Base-by-base conservation (phyloP, 768 basidiomycete species). In the Cyclocybe cylindracea region DNA sequence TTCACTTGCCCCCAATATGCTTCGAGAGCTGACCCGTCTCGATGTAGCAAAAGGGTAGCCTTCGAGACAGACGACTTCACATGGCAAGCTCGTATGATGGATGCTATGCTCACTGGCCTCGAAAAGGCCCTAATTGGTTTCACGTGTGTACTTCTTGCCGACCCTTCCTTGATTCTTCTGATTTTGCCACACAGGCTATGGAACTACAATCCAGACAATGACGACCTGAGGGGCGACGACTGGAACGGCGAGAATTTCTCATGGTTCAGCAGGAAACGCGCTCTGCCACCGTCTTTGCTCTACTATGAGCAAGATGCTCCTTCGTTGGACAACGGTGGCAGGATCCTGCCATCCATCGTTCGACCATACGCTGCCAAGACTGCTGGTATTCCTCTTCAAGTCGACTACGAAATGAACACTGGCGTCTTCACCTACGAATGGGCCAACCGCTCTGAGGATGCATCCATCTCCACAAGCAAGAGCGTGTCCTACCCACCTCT, bases 221-320 rank as follows among this genome's bases (percentile, higher is more conserved):
- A 80, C 36, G 94, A 98, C 65, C 60, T 67, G 13, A 60, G 68
- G 19, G 96, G 96, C 11, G 95, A 98, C 65, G 70, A 85, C 65
- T 97, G 95, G 95, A 96, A 95, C 60, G 92, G 90, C 47, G 95
- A 99, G 69, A 97, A 95, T 71, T 98, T 99, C 66, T 94, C 92
- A 1, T 97, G 92, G 91, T 98, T 93, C 78, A 85, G 84, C 61
- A 71, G 73, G 39, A 70, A 66, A 34, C 82, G 86, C 11, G 84
- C 79, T 1, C 71, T 83, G 44, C 87, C 80, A 1, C 62, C 77
- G 0, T 78, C 78, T 0, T 63, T 84, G 37, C 73, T 87, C 10
- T 78, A 78, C 56, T 77, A 79, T 49, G 76, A 79, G 7, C 89
- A 90, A 66, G 72, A 72, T 14, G 78, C 84, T 2, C 74, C 79